Evolutionary conservation across 306 rosid genomes (phyloP), one percentile per base, ranked within the genome.

Genomic region (Cicer chorassanicum): DNA sequence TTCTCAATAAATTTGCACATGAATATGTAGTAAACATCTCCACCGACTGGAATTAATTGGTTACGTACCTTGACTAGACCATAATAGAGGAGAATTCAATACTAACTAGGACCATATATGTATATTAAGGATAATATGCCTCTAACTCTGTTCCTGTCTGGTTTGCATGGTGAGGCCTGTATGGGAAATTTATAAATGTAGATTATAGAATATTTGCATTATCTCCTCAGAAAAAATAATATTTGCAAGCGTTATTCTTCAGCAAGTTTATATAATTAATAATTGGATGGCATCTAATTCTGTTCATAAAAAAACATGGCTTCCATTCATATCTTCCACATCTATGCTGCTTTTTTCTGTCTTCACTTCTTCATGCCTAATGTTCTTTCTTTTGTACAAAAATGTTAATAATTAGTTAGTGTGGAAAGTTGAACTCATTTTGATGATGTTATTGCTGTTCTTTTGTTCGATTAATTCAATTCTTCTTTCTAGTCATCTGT

Each of bases 141-240:
- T 29, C 19, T 14, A 46, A 46, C 36, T 8, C n/a, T 55, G 0
- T 2, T 59, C 19, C 36, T 29, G 36, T 59, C 65, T 11, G 65
- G 44, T 60, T 60, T 29, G 14, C 8, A 6, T 7, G 8, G 13
- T 1, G 9, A 55, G 7, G n/a, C 1, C 13, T 46, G 15, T 45
- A 10, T 59, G 42, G 74, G 21, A 50, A 65, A 65, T 2, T 18
- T 66, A 44, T 45, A 19, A 21, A 66, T 66, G 21, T 11, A 16
- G 3, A 66, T 6, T 19, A 12, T 18, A 21, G 56, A 45, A 67
- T 67, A 38, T 45, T 66, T 65, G 54, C 13, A 64, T 15, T 64
- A 1, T 16, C 1, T 7, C 14, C 11, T 1, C 34, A 29, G 2
- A 40, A 63, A 63, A 7, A 9, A 3, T 49, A 49, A 49, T 49